Conservation (phyloP, 106 monocot species). For the Dendrobium officinale region DNA sequence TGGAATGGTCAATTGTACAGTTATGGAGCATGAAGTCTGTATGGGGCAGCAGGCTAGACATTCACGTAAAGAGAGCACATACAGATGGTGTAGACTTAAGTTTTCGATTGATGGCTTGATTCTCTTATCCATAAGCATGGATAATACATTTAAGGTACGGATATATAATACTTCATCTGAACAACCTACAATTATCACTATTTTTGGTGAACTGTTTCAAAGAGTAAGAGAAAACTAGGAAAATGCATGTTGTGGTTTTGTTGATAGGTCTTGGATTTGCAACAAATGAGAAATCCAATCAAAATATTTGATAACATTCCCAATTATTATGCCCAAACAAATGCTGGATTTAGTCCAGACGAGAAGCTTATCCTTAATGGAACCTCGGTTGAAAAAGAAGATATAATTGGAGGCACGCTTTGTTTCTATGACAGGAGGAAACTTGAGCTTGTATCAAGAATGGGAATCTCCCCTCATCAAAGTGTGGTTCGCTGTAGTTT, state of each 20-base stretch:
- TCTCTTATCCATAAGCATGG: constrained; percentile 90
- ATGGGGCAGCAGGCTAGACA: constrained; percentile 98
- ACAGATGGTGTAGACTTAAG: constrained; percentile 79
- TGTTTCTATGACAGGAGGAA: constrained; percentile 88
- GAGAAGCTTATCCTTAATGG: constrained; percentile 89
- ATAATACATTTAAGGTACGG: constrained; percentile 79
- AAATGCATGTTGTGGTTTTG: neutral
- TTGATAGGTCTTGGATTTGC: constrained; percentile 83
- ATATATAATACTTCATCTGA: neutral
- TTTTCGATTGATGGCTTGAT: constrained; percentile 76
- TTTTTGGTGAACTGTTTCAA: neutral
- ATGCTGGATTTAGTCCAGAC: constrained; percentile 90
- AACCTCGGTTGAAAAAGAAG: constrained; percentile 86
- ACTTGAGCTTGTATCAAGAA: constrained; percentile 81
- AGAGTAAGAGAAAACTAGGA: neutral
- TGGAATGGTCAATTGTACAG: constrained; percentile 18
- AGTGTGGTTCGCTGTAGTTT: constrained; percentile 89
- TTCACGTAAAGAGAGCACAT: constrained; percentile 73
- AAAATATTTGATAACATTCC: constrained; percentile 83
- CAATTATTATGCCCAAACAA: constrained; percentile 93
- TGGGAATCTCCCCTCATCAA: constrained; percentile 66
- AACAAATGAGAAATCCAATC: constrained; percentile 61
- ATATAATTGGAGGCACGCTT: constrained; percentile 58
- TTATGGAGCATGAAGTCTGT: constrained; percentile 93
- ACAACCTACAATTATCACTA: neutral